phyloP scores from a whole-genome alignment of 2,329 filamentous ascomycete genomes.

The Alternaria metachromatica region DNA sequence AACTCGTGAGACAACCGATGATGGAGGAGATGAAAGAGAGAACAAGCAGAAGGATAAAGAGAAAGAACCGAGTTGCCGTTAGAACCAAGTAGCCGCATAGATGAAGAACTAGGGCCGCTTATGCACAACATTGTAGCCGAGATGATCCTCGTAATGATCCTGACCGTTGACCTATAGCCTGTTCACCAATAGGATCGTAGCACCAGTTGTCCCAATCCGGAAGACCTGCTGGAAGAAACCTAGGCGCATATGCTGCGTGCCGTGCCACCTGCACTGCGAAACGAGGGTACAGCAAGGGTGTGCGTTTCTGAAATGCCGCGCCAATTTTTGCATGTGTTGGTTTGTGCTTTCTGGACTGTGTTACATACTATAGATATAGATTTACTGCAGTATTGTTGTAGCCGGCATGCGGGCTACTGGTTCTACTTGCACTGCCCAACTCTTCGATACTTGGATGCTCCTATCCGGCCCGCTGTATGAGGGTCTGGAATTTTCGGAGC shows the following conservation, averaged over 20 bases:
- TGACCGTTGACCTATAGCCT: constrained; percentile 1
- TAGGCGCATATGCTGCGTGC: constrained; percentile 3
- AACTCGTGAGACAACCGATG: neutral
- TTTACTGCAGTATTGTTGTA: neutral
- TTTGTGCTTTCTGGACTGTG: neutral
- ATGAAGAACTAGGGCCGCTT: neutral
- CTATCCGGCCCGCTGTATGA: neutral
- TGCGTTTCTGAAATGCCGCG: neutral
- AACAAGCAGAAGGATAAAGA: neutral
- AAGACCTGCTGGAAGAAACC: constrained; percentile 20
- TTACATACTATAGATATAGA: neutral
- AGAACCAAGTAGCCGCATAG: constrained; percentile 5
- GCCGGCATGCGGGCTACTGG: constrained; percentile 3
- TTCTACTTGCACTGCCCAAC: constrained; percentile 19
- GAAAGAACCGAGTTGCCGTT: neutral
- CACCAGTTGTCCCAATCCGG: constrained; percentile 6
- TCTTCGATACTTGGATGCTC: constrained; percentile 20
- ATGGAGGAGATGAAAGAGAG: neutral
- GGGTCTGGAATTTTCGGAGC: neutral
- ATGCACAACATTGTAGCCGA: constrained; percentile 7
- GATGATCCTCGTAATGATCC: constrained; percentile 3
- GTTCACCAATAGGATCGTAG: constrained; percentile 4
- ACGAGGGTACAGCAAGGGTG: constrained; percentile 13
- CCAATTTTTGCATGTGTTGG: neutral
- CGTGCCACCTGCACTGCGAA: constrained; percentile 8